Conservation (phyloP, 1,284 basidiomycete species). For the Apiotrichum mycotoxinovorans region DNA sequence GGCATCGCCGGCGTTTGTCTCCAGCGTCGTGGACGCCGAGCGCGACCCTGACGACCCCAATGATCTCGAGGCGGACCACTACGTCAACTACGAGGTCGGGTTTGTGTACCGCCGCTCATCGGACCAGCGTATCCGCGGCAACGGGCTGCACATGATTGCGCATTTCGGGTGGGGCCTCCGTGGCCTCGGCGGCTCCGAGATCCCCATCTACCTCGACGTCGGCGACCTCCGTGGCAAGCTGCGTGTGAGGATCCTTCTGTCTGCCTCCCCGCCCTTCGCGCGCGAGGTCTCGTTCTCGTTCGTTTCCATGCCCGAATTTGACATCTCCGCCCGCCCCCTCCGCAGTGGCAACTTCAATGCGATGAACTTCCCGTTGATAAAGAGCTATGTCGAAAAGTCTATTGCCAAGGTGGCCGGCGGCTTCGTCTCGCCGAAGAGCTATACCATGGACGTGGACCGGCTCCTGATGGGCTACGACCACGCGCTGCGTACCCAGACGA, state of each 20-base stretch:
- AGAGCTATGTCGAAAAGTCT: constrained; percentile 43
- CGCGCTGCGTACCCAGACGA: constrained; percentile 31
- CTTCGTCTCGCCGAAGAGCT: constrained; percentile 47
- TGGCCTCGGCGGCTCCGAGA: constrained; percentile 43
- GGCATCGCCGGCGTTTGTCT: not conserved
- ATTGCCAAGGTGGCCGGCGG: constrained; percentile 44
- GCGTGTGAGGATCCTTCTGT: constrained; percentile 40
- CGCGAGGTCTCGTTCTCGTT: constrained; percentile 45
- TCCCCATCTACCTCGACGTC: constrained; percentile 46
- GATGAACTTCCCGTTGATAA: constrained; percentile 47
- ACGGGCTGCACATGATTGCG: constrained; percentile 43
- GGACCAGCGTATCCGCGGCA: constrained; percentile 32
- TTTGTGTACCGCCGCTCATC: constrained; percentile 39
- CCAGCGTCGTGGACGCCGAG: not conserved
- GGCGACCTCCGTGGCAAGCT: constrained; percentile 35
- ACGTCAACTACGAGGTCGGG: constrained; percentile 48
- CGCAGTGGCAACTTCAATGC: constrained; percentile 44
- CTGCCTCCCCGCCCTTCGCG: constrained; percentile 48
- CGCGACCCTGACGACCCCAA: too few species aligned
- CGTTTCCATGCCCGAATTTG: constrained; percentile 46
- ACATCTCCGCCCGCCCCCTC: constrained; percentile 49
- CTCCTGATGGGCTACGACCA: constrained; percentile 45
- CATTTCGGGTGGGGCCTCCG: constrained; percentile 49
- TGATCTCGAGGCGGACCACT: constrained; percentile 40
- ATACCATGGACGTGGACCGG: constrained; percentile 48